Evolutionary conservation across 345 rosid species (phyloP).

Genomic region (Leavenworthia alabamica): DNA sequence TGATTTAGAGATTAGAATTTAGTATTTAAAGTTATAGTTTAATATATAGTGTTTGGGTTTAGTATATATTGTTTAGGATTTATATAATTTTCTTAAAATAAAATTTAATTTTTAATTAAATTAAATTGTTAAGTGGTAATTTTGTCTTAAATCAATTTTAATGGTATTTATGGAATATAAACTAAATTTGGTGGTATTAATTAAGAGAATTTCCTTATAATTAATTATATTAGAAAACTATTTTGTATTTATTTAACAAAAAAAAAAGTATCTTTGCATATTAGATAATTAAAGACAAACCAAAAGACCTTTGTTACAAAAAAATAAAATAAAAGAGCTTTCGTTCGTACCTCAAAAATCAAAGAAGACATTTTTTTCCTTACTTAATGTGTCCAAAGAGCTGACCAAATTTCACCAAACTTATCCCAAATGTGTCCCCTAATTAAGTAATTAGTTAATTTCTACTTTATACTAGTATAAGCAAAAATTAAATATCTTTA

Average conservation of each 20-base stretch:
- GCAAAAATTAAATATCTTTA: neutral
- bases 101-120: too few species aligned
- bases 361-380: constrained; percentile 25
- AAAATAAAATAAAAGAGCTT: neutral
- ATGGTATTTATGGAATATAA: too few species aligned
- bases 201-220: too few species aligned
- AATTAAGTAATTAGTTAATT: neutral
- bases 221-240: neutral
- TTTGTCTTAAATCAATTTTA: too few species aligned
- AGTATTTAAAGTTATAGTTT: too few species aligned
- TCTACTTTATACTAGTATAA: neutral
- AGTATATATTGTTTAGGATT: too few species aligned
- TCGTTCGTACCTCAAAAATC: constrained; percentile 29
- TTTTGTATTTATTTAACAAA: neutral
- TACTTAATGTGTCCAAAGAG: constrained; percentile 31
- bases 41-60: too few species aligned
- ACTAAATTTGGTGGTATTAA: too few species aligned
- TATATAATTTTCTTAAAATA: too few species aligned
- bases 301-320: constrained; percentile 1
- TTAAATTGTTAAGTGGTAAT: too few species aligned
- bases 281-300: constrained; percentile 22
- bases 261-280: neutral
- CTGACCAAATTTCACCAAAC: constrained; percentile 35
- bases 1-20: too few species aligned
- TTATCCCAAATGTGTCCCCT: constrained; percentile 23